These are phyloP conservation scores for Neohortaea acidophila DNA, from an alignment of 495 filamentous ascomycete species.

Conservation along the genomic window DNA sequence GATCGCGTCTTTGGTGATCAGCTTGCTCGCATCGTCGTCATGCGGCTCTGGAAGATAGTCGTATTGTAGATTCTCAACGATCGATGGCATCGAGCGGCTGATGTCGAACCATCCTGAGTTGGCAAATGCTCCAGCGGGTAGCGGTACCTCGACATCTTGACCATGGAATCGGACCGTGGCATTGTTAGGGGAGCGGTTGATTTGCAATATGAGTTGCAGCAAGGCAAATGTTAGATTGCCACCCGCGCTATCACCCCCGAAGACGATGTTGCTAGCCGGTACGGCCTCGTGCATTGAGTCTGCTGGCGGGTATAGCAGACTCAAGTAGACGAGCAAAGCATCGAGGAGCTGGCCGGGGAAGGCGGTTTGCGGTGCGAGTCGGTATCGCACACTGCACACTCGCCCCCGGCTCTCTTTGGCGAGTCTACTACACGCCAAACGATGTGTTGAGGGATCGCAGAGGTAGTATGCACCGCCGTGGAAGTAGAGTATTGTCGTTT, in stretches of 20 bases:
- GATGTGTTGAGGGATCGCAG: conserved; percentile 57
- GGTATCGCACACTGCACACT: conserved; percentile 68
- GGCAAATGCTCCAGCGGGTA: conserved; percentile 54
- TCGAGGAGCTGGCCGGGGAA: conserved; percentile 51
- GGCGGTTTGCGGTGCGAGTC: conserved; percentile 56
- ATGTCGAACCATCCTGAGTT: conserved; percentile 68
- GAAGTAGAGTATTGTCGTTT: conserved; percentile 67
- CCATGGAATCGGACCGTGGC: conserved; percentile 50
- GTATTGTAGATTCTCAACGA: conserved; percentile 42
- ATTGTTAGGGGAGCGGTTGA: conserved; percentile 34
- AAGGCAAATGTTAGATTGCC: conserved; percentile 62
- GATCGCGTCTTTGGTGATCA: conserved; percentile 41
- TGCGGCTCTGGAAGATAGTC: conserved; percentile 55
- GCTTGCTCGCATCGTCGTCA: conserved; percentile 22
- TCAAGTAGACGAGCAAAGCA: conserved; percentile 67
- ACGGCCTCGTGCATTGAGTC: conserved; percentile 59
- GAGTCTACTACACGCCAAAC: conserved; percentile 32
- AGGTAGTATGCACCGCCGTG: conserved; percentile 81
- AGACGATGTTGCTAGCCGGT: conserved; percentile 51
- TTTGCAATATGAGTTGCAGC: conserved; percentile 55
- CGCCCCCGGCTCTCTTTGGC: conserved; percentile 40
- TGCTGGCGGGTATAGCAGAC: conserved; percentile 62
- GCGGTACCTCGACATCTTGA: conserved; percentile 38
- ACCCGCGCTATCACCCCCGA: conserved; percentile 80
- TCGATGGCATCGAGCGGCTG: conserved; percentile 56